Percentiles rank a stretch among this genome's conserved stretches.
phyloP scores from a whole-genome alignment of 208 protist genomes.

The Leishmania tarentolae region DNA sequence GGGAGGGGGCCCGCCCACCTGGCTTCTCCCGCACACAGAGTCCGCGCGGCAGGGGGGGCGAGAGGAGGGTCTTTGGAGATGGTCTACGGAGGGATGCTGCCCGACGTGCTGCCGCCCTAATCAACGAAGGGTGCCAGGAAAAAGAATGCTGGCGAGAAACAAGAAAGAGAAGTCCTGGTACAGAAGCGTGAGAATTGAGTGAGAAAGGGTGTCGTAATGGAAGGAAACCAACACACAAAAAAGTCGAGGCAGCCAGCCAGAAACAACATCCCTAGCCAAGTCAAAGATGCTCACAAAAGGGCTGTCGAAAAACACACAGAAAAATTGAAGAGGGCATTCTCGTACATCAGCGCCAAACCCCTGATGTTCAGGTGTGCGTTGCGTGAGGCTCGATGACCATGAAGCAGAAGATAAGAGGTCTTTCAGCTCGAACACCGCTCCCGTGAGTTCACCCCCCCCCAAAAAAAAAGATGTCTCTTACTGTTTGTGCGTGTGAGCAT shows the following conservation, averaged over 20 bases:
- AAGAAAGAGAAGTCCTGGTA: neutral
- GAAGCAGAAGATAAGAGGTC: neutral
- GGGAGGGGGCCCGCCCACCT: too few relatives aligned
- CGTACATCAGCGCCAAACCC: neutral
- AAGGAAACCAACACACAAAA: neutral
- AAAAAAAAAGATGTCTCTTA: neutral
- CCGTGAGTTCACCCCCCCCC: too few relatives aligned
- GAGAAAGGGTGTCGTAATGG: neutral
- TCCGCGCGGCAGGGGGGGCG: too few relatives aligned
- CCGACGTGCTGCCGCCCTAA: neutral
- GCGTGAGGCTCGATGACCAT: neutral
- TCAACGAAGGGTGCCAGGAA: neutral
- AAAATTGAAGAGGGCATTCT: neutral
- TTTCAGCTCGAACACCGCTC: too few relatives aligned
- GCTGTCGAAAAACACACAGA: neutral
- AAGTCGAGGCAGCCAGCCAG: too few relatives aligned
- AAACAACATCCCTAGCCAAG: neutral
- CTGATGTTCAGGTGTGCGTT: too few relatives aligned
- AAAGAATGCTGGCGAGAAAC: too few relatives aligned
- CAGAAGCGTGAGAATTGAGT: neutral
- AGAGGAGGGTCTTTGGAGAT: too few relatives aligned
- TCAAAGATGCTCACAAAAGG: neutral
- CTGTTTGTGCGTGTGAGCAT: neutral
- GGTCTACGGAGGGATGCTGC: too few relatives aligned
- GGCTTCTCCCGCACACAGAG: too few relatives aligned